Evolutionary conservation across 805 yeast species (phyloP), one percentile per base, ranked within the genome.

Genomic region (Metschnikowia chrysomelidarum): DNA sequence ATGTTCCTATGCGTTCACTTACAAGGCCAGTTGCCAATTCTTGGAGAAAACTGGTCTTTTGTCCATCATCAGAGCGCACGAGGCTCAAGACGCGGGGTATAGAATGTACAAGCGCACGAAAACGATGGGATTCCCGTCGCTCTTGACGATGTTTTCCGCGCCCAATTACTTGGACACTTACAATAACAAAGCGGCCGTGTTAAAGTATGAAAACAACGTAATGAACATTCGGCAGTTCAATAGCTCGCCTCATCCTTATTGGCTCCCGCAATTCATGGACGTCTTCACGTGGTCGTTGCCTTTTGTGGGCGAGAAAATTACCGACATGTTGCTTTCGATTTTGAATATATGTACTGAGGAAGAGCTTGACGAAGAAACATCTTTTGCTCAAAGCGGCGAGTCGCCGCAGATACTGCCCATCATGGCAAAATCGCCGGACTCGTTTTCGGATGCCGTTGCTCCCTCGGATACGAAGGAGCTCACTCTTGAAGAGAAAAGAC

Each of bases 201-300:
- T 91, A 49, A 88, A 87, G 62, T 91, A 89, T 61, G 96, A 87
- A 50, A 77, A 85, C 56, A 82, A 88, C 49, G 93, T 88, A 15
- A 83, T 91, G 93, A 93, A 91, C 60, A 91, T 91, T 38, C 76
- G 97, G 38, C 98, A 91, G 62, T 91, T 93, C 69, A 88, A 89
- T 60, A 65, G 82, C 52, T 80, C 88, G 19, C 95, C 96, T 4
- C 98, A 91, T 62, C 98, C 98, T 1, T 91, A 93, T 63, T 88
- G 95, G 87, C 70, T 93, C 48, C 98, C 98, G 6, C 88, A 88
- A 59, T 87, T 89, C 52, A 87, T 89, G 95, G 97, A 93, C 59
- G 96, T 91, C 5, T 91, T 91, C 60, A 83, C 95, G 8, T 93
- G 98, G 98, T 86, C 96, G 2, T 68, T 91, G 38, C 98, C 98